These are phyloP conservation scores for Pseudozyma hubeiensis DNA, from an alignment of 1,284 basidiomycete genomes.

Conservation along the genomic window DNA sequence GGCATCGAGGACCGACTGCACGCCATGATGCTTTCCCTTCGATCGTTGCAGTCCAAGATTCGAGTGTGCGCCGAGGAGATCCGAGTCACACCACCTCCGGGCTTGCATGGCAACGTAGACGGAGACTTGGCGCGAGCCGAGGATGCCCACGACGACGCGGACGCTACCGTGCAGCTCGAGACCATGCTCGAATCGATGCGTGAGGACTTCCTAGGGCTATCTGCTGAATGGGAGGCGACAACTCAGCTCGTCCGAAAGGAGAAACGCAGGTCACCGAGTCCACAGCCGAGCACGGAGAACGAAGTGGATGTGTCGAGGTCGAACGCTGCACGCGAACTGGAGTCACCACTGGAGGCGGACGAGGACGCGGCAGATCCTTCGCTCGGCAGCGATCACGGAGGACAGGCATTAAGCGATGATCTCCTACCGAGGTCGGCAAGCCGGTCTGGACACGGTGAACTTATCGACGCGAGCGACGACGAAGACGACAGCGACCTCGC, in stretches of 20 bases:
- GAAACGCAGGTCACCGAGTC: slow-evolving; percentile 38
- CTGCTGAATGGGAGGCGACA: slow-evolving; percentile 64
- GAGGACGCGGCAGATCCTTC: slow-evolving; percentile 38
- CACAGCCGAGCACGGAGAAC: slow-evolving; percentile 17
- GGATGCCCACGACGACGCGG: slow-evolving; percentile 9
- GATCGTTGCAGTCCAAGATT: slow-evolving; percentile 67
- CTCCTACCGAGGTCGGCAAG: not conserved
- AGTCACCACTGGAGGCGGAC: slow-evolving; percentile 56
- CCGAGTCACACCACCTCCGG: slow-evolving; percentile 28
- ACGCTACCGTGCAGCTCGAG: slow-evolving; percentile 29
- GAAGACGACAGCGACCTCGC: slow-evolving; percentile 44
- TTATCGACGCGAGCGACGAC: slow-evolving; percentile 12
- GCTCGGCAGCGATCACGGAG: not conserved
- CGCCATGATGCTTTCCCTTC: slow-evolving; percentile 60
- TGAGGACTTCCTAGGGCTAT: slow-evolving; percentile 60
- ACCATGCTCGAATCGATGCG: slow-evolving; percentile 56
- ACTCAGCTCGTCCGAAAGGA: slow-evolving; percentile 51
- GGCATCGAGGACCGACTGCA: slow-evolving; percentile 59
- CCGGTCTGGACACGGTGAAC: not conserved
- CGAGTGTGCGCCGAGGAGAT: slow-evolving; percentile 63
- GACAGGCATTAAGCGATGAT: not conserved
- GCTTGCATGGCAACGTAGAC: slow-evolving; percentile 54
- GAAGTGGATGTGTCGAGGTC: slow-evolving; percentile 17
- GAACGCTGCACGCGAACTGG: slow-evolving; percentile 30
- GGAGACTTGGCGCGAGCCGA: not conserved